Evolutionary conservation across 2,329 filamentous ascomycete species (phyloP).

Genomic region (Colletotrichum tropicicola): DNA sequence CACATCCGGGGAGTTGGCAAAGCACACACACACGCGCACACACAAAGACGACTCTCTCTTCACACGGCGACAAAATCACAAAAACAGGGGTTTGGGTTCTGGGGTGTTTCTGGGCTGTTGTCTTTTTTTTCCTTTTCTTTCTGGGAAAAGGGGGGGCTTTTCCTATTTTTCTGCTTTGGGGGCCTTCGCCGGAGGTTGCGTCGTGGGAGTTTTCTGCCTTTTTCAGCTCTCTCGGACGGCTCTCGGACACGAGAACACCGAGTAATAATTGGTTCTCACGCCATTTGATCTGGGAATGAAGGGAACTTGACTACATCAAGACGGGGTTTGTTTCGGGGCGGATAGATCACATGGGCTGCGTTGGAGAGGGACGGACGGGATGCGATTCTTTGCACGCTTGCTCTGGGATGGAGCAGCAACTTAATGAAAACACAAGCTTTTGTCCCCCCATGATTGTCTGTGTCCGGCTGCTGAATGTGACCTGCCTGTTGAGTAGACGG

Average conservation of each 20-base stretch:
- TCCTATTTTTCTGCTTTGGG: neutral
- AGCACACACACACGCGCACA: constrained; percentile 4
- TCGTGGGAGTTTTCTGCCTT: constrained; percentile 18
- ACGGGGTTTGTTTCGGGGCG: neutral
- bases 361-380: constrained; percentile 7
- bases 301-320: constrained; percentile 26
- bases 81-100: constrained; percentile 24
- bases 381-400: constrained; percentile 18
- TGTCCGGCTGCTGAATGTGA: neutral
- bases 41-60: constrained; percentile 19
- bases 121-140: neutral
- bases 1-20: constrained; percentile 28
- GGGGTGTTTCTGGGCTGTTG: constrained; percentile 19
- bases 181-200: constrained; percentile 9
- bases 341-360: constrained; percentile 21
- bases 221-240: neutral
- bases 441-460: constrained; percentile 5
- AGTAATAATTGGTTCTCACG: constrained; percentile 18
- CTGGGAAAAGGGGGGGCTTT: neutral
- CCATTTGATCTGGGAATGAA: constrained; percentile 12
- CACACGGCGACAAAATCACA: constrained; percentile 29
- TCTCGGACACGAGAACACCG: neutral
- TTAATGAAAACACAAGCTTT: constrained; percentile 23
- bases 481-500: neutral
- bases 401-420: constrained; percentile 11